Conservation (phyloP, 495 filamentous ascomycete species). For the Neurospora sp. region DNA sequence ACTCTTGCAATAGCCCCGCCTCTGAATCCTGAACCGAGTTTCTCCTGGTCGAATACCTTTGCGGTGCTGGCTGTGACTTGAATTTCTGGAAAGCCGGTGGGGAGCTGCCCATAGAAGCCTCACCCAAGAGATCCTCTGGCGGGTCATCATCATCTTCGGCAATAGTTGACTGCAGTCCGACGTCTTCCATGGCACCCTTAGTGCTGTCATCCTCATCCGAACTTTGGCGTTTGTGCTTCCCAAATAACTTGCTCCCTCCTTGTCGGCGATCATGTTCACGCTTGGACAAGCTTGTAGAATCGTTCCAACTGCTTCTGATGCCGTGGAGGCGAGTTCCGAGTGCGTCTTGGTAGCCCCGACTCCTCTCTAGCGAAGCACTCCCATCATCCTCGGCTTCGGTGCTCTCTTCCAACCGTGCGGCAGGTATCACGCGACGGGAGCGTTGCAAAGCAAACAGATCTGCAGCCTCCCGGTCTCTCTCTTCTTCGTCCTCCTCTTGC, state of each 20-base stretch:
- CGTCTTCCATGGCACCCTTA: constrained; percentile 71
- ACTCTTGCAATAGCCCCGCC: constrained; percentile 10
- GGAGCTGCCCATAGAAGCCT: constrained; percentile 48
- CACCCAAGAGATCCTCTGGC: constrained; percentile 47
- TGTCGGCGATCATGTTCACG: constrained; percentile 13
- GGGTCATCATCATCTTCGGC: constrained; percentile 47
- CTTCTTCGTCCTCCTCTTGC: constrained; percentile 78
- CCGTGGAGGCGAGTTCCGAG: constrained; percentile 36
- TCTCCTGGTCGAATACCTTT: constrained; percentile 14
- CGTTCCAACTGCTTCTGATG: constrained; percentile 53
- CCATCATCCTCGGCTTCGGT: constrained; percentile 67
- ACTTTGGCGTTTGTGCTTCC: constrained; percentile 19
- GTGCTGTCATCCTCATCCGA: constrained; percentile 42
- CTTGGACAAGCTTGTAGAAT: constrained; percentile 30
- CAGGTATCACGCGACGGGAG: constrained; percentile 79
- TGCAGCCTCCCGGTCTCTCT: constrained; percentile 64
- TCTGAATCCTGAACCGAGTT: constrained; percentile 19
- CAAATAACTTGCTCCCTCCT: constrained; percentile 35
- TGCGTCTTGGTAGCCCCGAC: constrained; percentile 40
- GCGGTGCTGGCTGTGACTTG: constrained; percentile 21
- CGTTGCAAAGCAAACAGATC: constrained; percentile 86
- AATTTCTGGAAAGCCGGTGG: constrained; percentile 88
- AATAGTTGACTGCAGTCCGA: constrained; percentile 63
- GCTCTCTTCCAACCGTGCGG: constrained; percentile 67
- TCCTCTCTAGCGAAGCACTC: constrained; percentile 44